A percentile compares a stretch with the other conserved stretches of the same genome.
These are phyloP conservation scores for Pythium dissotocum DNA, from an alignment of 352 stramenopile genomes.

Conservation along the genomic window DNA sequence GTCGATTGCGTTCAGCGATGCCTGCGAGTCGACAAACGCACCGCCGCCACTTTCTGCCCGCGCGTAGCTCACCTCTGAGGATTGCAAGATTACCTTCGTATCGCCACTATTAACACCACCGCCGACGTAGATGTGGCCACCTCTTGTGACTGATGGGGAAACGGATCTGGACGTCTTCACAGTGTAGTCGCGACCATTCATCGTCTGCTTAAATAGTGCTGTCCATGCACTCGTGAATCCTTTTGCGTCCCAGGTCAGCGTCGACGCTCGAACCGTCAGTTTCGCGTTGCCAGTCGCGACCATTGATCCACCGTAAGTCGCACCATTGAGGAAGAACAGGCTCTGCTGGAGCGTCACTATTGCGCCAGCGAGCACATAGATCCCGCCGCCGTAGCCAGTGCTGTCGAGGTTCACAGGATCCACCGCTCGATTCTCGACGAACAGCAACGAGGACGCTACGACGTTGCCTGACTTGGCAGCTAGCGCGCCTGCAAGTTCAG, in stretches of 20 bases:
- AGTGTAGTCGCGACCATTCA: neutral
- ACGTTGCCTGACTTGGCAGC: constrained; percentile 1
- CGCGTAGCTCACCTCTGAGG: constrained; percentile 37
- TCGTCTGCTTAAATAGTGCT: constrained; percentile 10
- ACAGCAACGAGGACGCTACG: neutral
- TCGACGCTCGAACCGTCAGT: neutral
- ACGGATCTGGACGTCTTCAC: neutral
- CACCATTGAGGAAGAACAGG: constrained; percentile 24
- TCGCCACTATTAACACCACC: constrained; percentile 19
- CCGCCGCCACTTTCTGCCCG: constrained; percentile 50
- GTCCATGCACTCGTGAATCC: constrained; percentile 4
- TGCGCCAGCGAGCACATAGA: neutral
- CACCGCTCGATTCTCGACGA: constrained; percentile 23
- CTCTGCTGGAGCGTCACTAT: constrained; percentile 1
- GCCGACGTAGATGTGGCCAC: constrained; percentile 41
- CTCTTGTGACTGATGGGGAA: constrained; percentile 18
- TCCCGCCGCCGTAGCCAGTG: constrained; percentile 7
- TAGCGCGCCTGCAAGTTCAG: neutral
- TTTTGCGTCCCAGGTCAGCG: constrained; percentile 8
- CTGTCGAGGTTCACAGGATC: neutral
- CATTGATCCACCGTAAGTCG: constrained; percentile 14
- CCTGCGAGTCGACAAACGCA: constrained; percentile 33
- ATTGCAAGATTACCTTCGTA: neutral
- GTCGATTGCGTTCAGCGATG: constrained; percentile 26
- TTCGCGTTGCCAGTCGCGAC: neutral